Evolutionary conservation across 371 early-diverging fungal genomes (phyloP).

Genomic region (Circinella minor): DNA sequence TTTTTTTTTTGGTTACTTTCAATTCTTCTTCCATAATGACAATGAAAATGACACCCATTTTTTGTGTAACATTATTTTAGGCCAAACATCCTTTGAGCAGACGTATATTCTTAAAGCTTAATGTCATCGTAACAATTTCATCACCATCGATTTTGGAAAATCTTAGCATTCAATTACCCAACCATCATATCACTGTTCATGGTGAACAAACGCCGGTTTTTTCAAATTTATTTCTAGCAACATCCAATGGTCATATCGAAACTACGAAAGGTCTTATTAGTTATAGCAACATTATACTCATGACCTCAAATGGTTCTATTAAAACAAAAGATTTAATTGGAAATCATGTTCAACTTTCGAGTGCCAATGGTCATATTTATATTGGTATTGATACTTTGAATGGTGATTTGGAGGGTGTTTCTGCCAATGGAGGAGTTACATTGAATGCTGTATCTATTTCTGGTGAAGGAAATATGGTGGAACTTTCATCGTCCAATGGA

Average conservation of each 20-base stretch:
- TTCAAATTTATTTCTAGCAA: neutral
- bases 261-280: neutral
- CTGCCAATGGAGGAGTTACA: neutral
- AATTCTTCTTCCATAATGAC: neutral
- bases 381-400: no score
- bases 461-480: neutral
- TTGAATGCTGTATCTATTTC: neutral
- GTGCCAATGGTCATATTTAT: neutral
- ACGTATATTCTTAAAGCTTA: neutral
- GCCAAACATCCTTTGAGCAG: neutral
- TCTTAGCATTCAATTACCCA: neutral
- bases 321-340: neutral
- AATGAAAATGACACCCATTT: neutral
- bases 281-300: neutral
- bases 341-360: neutral
- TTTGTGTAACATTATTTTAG: neutral
- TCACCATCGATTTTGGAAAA: neutral
- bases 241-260: neutral
- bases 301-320: neutral
- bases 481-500: constrained; percentile 3
- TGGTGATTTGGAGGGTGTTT: neutral
- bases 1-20: neutral
- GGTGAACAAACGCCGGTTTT: neutral
- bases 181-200: neutral
- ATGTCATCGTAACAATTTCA: neutral